phyloP scores from a whole-genome alignment of 176 grass and related monocot genomes.

The Leersia perrieri region DNA sequence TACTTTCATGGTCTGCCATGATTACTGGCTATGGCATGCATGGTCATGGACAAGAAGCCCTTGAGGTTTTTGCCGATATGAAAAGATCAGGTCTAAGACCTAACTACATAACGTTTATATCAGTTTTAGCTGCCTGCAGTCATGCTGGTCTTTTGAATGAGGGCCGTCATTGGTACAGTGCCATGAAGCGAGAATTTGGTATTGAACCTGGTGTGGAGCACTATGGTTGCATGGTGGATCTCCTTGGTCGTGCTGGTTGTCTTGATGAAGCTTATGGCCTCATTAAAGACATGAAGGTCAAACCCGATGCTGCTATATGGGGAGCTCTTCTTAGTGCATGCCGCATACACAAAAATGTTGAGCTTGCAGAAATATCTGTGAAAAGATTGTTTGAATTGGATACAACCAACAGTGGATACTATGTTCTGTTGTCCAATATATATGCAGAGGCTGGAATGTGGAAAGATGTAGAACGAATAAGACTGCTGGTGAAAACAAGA shows the following conservation, averaged over 20 bases:
- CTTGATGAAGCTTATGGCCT: conserved; percentile 78
- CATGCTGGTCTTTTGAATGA: conserved; percentile 76
- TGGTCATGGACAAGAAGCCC: conserved; percentile 62
- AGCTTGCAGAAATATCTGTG: conserved; percentile 70
- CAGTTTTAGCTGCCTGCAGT: conserved; percentile 84
- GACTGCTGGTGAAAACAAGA: conserved; percentile 67
- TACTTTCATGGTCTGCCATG: conserved; percentile 87
- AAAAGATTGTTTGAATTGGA: conserved; percentile 80
- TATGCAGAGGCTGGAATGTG: conserved; percentile 82
- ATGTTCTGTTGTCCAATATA: conserved; percentile 86
- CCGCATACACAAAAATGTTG: conserved; percentile 80
- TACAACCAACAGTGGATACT: conserved; percentile 69
- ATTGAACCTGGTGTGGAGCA: conserved; percentile 80
- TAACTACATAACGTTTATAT: conserved; percentile 87
- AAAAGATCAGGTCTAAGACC: conserved; percentile 57
- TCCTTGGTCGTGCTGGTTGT: conserved; percentile 72
- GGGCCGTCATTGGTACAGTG: conserved; percentile 65
- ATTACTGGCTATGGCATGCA: conserved; percentile 87
- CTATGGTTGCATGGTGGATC: conserved; percentile 85
- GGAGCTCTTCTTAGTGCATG: conserved; percentile 85
- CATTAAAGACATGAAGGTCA: conserved; percentile 78
- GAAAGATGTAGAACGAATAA: conserved; percentile 72
- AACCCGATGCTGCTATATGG: conserved; percentile 82
- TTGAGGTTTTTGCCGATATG: conserved; percentile 70
- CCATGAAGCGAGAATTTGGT: conserved; percentile 64